phyloP scores from a whole-genome alignment of 768 basidiomycete genomes.

The Auricularia heimuer region DNA sequence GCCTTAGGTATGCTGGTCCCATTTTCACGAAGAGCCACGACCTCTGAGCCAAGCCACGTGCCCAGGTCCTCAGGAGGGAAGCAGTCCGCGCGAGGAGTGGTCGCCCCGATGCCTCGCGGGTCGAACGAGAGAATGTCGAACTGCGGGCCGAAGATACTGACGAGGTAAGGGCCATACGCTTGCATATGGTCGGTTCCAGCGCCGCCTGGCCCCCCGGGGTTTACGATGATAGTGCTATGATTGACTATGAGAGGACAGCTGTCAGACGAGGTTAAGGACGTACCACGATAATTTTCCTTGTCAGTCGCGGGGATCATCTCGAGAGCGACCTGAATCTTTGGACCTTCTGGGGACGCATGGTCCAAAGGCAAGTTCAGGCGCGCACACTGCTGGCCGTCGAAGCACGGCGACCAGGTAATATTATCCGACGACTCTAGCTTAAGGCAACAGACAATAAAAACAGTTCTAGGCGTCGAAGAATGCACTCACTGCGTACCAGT shows the following conservation, averaged over 20 bases:
- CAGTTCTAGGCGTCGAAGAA: not conserved
- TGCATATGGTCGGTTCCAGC: not conserved
- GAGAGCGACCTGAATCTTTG: not conserved
- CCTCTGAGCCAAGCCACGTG: not conserved
- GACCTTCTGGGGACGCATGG: not conserved
- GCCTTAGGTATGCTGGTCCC: not conserved
- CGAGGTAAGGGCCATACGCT: not conserved
- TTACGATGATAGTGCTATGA: not conserved
- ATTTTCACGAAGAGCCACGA: not conserved
- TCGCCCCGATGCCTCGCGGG: not conserved
- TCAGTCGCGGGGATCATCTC: not conserved
- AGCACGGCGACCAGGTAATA: not conserved
- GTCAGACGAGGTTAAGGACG: not conserved
- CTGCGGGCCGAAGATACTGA: not conserved
- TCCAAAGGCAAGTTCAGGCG: not conserved
- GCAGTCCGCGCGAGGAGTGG: not conserved
- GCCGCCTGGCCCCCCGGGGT: not conserved
- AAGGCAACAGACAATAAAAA: not conserved
- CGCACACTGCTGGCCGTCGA: not conserved
- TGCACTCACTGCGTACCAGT: not conserved
- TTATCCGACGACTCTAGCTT: not conserved
- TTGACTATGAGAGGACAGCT: not conserved
- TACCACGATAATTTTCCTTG: not conserved
- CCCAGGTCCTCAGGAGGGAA: not conserved
- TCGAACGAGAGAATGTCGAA: not conserved